Percentiles rank a stretch among this genome's conserved stretches.
Evolutionary conservation across 2,329 filamentous ascomycete species (phyloP).

Genomic region (Cladophialophora psammophila): DNA sequence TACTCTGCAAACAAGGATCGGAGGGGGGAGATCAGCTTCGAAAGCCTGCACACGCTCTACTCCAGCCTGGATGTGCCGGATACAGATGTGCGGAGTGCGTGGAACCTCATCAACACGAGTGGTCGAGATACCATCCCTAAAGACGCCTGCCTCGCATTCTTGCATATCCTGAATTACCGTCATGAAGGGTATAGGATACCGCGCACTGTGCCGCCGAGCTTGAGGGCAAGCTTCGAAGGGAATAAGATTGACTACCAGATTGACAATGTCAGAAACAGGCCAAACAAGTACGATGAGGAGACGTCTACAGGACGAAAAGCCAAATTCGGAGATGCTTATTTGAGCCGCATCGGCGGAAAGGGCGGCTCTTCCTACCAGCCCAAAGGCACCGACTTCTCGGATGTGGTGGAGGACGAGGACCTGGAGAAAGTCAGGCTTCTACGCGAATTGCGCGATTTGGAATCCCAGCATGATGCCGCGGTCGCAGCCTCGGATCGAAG

Average conservation of each 20-base stretch:
- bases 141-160: conserved; percentile 90
- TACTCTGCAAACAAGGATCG: conserved; percentile 90
- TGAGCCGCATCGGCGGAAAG: conserved; percentile 82
- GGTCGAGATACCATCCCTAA: conserved; percentile 85
- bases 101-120: conserved; percentile 97
- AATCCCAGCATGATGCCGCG: conserved; percentile 84
- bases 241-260: conserved; percentile 97
- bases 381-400: conserved; percentile 86
- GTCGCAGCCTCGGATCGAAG: conserved; percentile 74
- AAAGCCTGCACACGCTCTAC: conserved; percentile 59
- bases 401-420: conserved; percentile 83
- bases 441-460: conserved; percentile 87
- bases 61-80: conserved; percentile 71
- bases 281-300: conserved; percentile 69
- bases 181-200: conserved; percentile 96
- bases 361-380: conserved; percentile 75
- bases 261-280: conserved; percentile 73
- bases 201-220: conserved; percentile 86
- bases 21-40: conserved; percentile 73
- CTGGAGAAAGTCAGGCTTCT: conserved; percentile 97
- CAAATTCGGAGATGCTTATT: conserved; percentile 96
- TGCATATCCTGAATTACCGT: conserved; percentile 95
- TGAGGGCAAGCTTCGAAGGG: conserved; percentile 89
- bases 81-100: conserved; percentile 85
- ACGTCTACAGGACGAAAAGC: conserved; percentile 89